These are phyloP conservation scores for Ceratocystis harringtonii DNA, from an alignment of 2,329 filamentous ascomycete genomes.

Conservation along the genomic window DNA sequence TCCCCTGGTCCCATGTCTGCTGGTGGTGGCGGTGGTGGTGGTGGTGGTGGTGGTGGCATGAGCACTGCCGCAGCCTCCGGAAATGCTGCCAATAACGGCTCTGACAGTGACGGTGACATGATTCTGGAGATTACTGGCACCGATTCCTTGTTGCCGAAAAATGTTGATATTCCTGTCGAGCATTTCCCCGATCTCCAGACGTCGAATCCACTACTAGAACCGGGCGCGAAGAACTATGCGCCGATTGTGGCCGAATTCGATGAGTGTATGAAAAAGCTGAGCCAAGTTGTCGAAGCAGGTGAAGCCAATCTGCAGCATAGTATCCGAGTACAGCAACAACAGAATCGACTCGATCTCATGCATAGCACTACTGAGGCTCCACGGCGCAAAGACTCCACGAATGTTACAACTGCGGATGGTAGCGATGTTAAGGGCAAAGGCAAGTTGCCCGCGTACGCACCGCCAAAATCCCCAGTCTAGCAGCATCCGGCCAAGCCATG, in stretches of 20 bases:
- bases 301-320: conserved; percentile 29
- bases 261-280: conserved; percentile 39
- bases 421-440: neutral
- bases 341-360: conserved; percentile 2
- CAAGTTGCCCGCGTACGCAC: neutral
- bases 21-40: conserved; percentile 39
- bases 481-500: neutral
- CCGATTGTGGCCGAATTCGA: conserved; percentile 42
- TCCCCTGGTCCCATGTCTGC: conserved; percentile 28
- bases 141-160: neutral
- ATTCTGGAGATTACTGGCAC: conserved; percentile 13
- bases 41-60: conserved; percentile 31
- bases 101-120: conserved; percentile 8
- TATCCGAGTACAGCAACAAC: conserved; percentile 14
- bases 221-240: conserved; percentile 30
- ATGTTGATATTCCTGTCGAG: neutral
- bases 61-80: conserved; percentile 16
- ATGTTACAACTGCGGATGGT: conserved; percentile 15
- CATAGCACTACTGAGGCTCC: neutral
- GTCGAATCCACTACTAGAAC: conserved; percentile 16
- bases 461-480: neutral
- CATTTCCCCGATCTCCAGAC: conserved; percentile 7
- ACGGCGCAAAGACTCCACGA: neutral
- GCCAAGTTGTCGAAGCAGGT: conserved; percentile 38
- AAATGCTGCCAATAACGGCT: neutral